A percentile compares a stretch with the other conserved stretches of the same genome.
Conservation (phyloP, 78 protist species). For the Dictyostelium firmibasis region DNA sequence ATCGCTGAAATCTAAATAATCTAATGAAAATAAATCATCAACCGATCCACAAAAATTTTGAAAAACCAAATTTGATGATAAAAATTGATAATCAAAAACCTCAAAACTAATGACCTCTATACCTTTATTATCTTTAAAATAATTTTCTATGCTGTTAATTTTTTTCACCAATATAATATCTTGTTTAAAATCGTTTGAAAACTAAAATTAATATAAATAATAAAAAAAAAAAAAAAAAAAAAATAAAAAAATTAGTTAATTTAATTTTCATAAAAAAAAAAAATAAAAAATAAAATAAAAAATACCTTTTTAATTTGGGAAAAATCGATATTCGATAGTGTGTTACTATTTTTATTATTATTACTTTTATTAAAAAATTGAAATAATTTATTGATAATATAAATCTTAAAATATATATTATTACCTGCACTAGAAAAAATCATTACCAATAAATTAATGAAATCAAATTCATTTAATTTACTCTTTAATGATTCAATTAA, state of each 20-base stretch:
- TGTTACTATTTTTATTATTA: background rate
- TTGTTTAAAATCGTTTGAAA: background rate
- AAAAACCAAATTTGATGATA: background rate
- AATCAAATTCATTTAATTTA: background rate
- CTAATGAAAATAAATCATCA: background rate
- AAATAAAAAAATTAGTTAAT: background rate
- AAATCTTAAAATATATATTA: background rate
- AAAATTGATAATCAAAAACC: background rate
- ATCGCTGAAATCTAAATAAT: background rate
- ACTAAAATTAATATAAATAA: background rate
- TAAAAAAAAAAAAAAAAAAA: background rate
- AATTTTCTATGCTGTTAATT: background rate
- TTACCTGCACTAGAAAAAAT: background rate
- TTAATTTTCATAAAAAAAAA: background rate
- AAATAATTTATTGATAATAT: background rate
- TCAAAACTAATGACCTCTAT: background rate
- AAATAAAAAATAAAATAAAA: background rate
- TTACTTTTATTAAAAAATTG: background rate
- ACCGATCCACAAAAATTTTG: background rate
- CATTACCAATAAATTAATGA: background rate
- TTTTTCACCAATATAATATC: background rate
- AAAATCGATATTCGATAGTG: background rate
- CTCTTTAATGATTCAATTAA: background rate
- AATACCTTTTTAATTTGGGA: background rate
- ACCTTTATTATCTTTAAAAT: background rate